Base-by-base conservation (phyloP, 192 early-diverging fungal genomes). In the Podochytrium sp. region DNA sequence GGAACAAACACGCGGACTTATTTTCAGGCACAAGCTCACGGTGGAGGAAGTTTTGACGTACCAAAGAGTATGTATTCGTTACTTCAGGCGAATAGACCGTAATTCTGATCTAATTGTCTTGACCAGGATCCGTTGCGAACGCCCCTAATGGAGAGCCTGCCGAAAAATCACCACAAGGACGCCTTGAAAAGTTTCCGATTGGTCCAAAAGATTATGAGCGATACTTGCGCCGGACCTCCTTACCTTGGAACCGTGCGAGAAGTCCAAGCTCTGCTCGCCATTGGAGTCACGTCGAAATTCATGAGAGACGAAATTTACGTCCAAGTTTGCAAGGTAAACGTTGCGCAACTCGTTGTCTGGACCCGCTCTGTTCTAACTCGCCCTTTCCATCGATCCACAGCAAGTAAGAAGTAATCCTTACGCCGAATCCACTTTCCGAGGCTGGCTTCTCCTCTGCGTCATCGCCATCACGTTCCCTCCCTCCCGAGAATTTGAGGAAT, bases 291-390 rank as follows among this genome's bases (percentile, higher is more conserved):
- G n/a, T 76, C 83, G 41, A 92, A 88, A 34, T 84, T 87, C 35
- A 78, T 99, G 76, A 86, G 95, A 37, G 97, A 99, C 76, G 97
- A 99, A 77, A 92, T 96, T 52, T 95, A 93, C 71, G 94, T 95
- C 43, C 96, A 97, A 85, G 76, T 97, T 29, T 94, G 92, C 83
- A 96, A 96, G 77, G 80, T 82, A 53, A 42, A 16, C 20, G 35
- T n/a, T n/a, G n/a, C n/a, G n/a, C n/a, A n/a, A n/a, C n/a, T n/a
- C n/a, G n/a, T n/a, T n/a, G n/a, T n/a, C n/a, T n/a, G n/a, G n/a
- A n/a, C n/a, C n/a, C n/a, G n/a, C n/a, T n/a, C n/a, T n/a, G n/a
- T n/a, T n/a, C n/a, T n/a, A n/a, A n/a, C n/a, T 62, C 25, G 60
- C 10, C 25, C 10, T 62, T 62, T 57, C n/a, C 23, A 61, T 29